Conservation (phyloP, 257 asterid species). For the Solanum peruvianum region DNA sequence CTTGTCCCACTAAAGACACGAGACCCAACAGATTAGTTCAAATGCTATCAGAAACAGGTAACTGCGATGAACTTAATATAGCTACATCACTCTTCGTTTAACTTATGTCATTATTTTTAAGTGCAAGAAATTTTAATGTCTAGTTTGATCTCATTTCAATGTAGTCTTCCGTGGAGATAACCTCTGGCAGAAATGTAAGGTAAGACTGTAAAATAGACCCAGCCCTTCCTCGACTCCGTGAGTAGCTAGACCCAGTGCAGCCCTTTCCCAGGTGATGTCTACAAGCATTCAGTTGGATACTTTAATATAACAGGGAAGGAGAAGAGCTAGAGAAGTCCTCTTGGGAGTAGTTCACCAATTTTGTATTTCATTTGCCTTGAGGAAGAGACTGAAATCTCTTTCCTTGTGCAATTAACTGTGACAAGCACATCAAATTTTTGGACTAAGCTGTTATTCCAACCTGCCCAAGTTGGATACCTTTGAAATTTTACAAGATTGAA, state of each 20-base stretch:
- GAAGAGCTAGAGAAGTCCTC: not conserved
- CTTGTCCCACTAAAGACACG: slow-evolving; percentile 71
- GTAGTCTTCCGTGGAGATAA: not conserved
- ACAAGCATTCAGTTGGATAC: not conserved
- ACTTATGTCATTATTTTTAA: not conserved
- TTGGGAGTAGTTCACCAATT: not conserved
- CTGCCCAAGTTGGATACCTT: not conserved
- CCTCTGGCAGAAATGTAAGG: not conserved
- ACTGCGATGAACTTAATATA: not conserved
- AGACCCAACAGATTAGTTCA: not conserved
- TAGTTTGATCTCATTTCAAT: not conserved
- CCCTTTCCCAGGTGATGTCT: not conserved
- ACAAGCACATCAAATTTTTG: not conserved
- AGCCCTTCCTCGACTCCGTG: not conserved
- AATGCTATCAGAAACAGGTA: not conserved
- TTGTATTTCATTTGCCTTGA: not conserved
- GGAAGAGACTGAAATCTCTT: not conserved
- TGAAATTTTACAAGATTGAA: not conserved
- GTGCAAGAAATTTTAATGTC: not conserved
- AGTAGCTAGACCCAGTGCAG: not conserved
- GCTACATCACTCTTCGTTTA: not conserved
- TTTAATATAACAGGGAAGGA: not conserved
- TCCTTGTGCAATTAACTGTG: not conserved
- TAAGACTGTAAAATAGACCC: not conserved
- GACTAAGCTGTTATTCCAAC: not conserved